These are phyloP conservation scores for Heliamphora pulchella DNA, from an alignment of 179 eudicot genomes.

Conservation along the genomic window DNA sequence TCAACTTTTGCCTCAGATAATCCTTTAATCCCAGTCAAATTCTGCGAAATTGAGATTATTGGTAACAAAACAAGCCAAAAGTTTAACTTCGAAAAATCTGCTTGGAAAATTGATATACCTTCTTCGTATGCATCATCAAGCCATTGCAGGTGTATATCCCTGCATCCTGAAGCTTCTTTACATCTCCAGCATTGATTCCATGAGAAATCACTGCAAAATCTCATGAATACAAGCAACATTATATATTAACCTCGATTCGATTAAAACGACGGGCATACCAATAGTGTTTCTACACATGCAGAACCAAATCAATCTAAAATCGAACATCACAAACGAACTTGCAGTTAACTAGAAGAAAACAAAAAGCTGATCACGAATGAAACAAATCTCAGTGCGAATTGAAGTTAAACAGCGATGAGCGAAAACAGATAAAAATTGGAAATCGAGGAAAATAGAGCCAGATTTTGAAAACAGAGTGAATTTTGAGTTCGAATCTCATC, in stretches of 20 bases:
- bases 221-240: background rate
- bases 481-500: background rate
- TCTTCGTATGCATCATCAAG: constrained; percentile 96
- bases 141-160: constrained; percentile 97
- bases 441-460: background rate
- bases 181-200: constrained; percentile 98
- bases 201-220: constrained; percentile 57
- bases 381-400: background rate
- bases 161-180: constrained; percentile 97
- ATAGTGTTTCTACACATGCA: background rate
- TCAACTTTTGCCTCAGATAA: constrained; percentile 96
- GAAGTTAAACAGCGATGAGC: background rate
- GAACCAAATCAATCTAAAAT: background rate
- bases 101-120: constrained; percentile 34
- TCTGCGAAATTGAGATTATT: constrained; percentile 30
- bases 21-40: constrained; percentile 89
- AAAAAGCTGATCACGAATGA: background rate
- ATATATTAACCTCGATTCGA: background rate
- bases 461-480: background rate
- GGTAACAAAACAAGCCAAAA: background rate
- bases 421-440: background rate
- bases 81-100: background rate
- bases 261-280: background rate
- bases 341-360: background rate
- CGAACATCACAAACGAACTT: background rate